Evolutionary conservation across 2,329 filamentous ascomycete species (phyloP).

Genomic region (Alternaria gaisen): DNA sequence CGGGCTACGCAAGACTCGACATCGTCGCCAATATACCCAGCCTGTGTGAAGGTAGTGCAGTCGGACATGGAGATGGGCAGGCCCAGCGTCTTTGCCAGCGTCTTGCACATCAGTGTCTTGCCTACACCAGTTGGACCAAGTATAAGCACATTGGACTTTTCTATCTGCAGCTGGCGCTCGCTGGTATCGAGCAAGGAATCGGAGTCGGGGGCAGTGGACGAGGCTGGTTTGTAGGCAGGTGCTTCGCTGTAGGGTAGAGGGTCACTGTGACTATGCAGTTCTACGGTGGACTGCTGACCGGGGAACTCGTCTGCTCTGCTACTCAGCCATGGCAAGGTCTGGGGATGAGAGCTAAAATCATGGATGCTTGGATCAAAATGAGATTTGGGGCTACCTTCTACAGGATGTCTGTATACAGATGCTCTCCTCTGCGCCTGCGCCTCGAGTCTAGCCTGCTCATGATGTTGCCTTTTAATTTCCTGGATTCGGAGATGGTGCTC

Average conservation of each 20-base stretch:
- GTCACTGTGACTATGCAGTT: slow-evolving; percentile 32
- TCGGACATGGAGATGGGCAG: slow-evolving; percentile 96
- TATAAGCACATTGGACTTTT: slow-evolving; percentile 93
- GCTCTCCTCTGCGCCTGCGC: slow-evolving; percentile 77
- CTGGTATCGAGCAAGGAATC: slow-evolving; percentile 62
- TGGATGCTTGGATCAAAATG: slow-evolving; percentile 14
- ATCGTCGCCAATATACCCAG: slow-evolving; percentile 96
- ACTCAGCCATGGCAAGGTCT: slow-evolving; percentile 34
- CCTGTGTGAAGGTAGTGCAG: slow-evolving; percentile 94
- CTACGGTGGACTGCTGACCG: slow-evolving; percentile 65
- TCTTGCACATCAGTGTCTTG: slow-evolving; percentile 95
- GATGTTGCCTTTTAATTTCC: slow-evolving; percentile 75
- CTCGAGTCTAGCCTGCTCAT: slow-evolving; percentile 78
- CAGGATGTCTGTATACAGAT: slow-evolving; percentile 73
- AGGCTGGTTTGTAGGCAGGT: slow-evolving; percentile 32
- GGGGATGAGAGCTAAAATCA: slow-evolving; percentile 7
- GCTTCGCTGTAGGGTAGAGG: slow-evolving; percentile 24
- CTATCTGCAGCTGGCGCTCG: slow-evolving; percentile 71
- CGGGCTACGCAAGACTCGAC: slow-evolving; percentile 95
- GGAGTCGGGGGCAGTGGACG: slow-evolving; percentile 38
- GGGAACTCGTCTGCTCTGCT: slow-evolving; percentile 66
- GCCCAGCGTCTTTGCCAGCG: slow-evolving; percentile 88
- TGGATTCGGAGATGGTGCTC: slow-evolving; percentile 94
- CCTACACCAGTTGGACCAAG: slow-evolving; percentile 94
- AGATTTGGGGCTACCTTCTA: slow-evolving; percentile 69